Percentiles rank a stretch among this genome's conserved stretches.
Conservation (phyloP, 805 yeast genomes). For the Ogataea pignaliae region DNA sequence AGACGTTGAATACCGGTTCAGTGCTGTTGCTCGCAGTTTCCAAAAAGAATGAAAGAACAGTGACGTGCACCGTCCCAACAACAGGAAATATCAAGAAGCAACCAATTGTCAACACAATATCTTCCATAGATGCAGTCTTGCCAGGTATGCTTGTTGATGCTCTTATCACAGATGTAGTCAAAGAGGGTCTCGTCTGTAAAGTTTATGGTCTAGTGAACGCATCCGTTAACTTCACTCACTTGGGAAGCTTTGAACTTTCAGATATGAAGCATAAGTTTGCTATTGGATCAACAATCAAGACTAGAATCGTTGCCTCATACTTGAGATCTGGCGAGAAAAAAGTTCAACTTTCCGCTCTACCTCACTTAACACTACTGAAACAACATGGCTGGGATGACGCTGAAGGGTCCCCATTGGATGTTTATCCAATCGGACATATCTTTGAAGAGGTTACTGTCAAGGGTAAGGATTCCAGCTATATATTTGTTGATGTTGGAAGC, state of each 20-base stretch:
- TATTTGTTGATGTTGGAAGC: slow-evolving; percentile 55
- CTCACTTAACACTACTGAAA: slow-evolving; percentile 42
- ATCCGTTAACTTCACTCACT: slow-evolving; percentile 63
- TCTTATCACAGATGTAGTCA: slow-evolving; percentile 52
- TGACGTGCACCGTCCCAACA: slow-evolving; percentile 49
- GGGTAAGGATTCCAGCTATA: slow-evolving; percentile 53
- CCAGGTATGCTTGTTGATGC: slow-evolving; percentile 86
- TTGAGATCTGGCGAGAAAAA: slow-evolving; percentile 47
- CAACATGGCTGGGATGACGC: slow-evolving; percentile 7
- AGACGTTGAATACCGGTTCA: slow-evolving; percentile 50
- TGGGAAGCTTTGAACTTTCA: slow-evolving; percentile 40
- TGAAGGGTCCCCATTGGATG: slow-evolving; percentile 40
- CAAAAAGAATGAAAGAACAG: slow-evolving; percentile 49
- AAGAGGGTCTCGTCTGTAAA: slow-evolving; percentile 65
- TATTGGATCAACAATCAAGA: slow-evolving; percentile 62
- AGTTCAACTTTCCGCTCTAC: slow-evolving; percentile 59
- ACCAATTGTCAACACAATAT: slow-evolving; percentile 48
- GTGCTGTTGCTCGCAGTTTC: slow-evolving; percentile 61
- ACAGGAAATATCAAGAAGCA: slow-evolving; percentile 41
- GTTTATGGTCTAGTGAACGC: slow-evolving; percentile 74
- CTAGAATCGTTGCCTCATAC: slow-evolving; percentile 65
- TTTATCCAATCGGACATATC: slow-evolving; percentile 76
- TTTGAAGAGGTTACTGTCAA: slow-evolving; percentile 55
- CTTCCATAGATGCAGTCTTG: slow-evolving; percentile 73
- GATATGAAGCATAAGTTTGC: slow-evolving; percentile 57